Evolutionary conservation across 352 stramenopile species (phyloP), one percentile per base, ranked within the genome.

Genomic region (Phytophthora kernoviae): DNA sequence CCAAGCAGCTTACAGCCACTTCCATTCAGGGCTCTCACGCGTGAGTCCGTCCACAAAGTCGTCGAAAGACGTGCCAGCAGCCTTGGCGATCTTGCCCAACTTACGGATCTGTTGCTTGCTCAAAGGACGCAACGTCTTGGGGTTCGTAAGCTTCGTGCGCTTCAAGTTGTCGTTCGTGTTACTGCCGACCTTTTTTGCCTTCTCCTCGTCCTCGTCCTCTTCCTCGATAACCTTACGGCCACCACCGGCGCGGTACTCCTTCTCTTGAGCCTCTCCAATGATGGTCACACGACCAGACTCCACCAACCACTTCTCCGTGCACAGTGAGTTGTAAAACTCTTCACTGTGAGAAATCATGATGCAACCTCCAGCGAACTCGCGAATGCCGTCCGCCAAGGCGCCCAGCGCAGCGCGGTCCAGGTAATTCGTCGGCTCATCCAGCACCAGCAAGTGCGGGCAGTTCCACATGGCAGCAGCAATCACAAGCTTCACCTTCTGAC

Each of bases 341-440:
- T 87, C 77, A 58, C 73, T 87, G 61, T 93, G 84, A 9, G 80
- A 91, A 66, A 93, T 91, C 81, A 93, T 91, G 54, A 93, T 87
- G 26, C 81, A 69, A 54, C 76, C 84, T 22, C 84, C 81, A 37
- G 66, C 77, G 55, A 90, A 91, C 42, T 84, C 76, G 36, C 81
- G 81, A 45, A 93, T 91, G 17, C 77, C 84, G 34, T 87, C 73
- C 7, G 81, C 81, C 30, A 90, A 48, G 9, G 82, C 79, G 20
- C 77, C 81, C 1, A 91, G 57, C 7, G 81, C 79, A 14, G 77
- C 82, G 15, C 80, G 79, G 37, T 96, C 88, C 46, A 96, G 62
- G 73, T 94, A 93, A 65, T 95, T 95, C 26, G 88, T 96, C 22
- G 88, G 88, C 64, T 96, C 88, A 70, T 96, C 88, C 17, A 96